phyloP scores from a whole-genome alignment of 768 basidiomycete genomes.

The Pisolithus marmoratus region DNA sequence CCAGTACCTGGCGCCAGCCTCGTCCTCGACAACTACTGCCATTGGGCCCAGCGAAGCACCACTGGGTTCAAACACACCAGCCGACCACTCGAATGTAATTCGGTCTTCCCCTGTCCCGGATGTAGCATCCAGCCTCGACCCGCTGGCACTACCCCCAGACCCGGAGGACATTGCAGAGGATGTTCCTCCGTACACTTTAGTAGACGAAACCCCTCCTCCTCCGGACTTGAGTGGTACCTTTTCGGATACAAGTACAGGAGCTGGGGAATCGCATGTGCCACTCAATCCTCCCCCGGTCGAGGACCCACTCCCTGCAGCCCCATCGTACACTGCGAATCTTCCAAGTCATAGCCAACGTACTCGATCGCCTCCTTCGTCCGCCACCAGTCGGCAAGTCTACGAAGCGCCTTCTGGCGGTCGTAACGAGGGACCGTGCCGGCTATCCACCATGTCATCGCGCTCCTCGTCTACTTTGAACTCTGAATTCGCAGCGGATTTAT shows the following conservation, averaged over 20 bases:
- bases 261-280: background rate
- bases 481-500: background rate
- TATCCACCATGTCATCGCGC: background rate
- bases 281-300: background rate
- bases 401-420: background rate
- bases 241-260: too few relatives aligned
- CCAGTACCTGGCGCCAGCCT: too few relatives aligned
- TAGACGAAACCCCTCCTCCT: conserved; percentile 1
- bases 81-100: too few relatives aligned
- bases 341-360: background rate
- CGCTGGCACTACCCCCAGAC: background rate
- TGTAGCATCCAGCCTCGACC: background rate
- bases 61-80: too few relatives aligned
- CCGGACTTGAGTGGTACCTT: background rate
- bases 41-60: too few relatives aligned
- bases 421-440: background rate
- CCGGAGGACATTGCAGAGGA: background rate
- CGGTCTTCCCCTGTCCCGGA: too few relatives aligned
- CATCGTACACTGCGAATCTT: background rate
- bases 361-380: background rate
- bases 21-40: too few relatives aligned
- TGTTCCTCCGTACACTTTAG: background rate
- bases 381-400: background rate
- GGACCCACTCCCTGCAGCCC: too few relatives aligned
- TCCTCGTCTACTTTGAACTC: background rate